Evolutionary conservation across 139 green algal genomes (phyloP), one percentile per base, ranked within the genome.

Genomic region (Ettlia oleoabundans): DNA sequence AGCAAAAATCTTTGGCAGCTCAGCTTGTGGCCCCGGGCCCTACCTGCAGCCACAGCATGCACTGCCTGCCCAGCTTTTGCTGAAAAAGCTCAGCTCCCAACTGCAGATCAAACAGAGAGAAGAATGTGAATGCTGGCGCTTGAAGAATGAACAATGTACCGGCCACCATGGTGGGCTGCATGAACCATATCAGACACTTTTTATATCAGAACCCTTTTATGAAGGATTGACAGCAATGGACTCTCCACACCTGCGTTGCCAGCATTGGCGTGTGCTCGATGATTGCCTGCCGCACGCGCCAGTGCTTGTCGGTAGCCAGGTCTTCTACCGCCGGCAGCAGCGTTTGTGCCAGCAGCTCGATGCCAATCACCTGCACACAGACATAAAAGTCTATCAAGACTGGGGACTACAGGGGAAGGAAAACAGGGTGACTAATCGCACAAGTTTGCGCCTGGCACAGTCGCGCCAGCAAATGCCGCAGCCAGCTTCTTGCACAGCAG

Each of bases 251-350:
- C 91, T 99, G 96, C 33, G 82, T 87, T 37, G 97, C 97, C 78
- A 99, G 91, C 82, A 99, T 85, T 9, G 97, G 97, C 52, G 99
- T 96, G 92, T 99, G 97, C 84, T 97, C 91, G 78, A 99, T 98
- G 85, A 99, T 98, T 19, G 97, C 97, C 71, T 99, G 88, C 58
- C 97, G 89, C 82, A 99, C 96, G 32, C 97, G 93, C 97, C 97
- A 99, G 86, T 99, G 95, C 85, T 95, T 95, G 91, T 99, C 97
- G 8, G 55, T 58, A 32, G 97, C 95, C 32, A 99, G 91, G 81
- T 98, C 96, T 83, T 98, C 93, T 63, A 99, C 97, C 0, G 97
- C 96, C 0, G 97, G 97, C 82, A 99, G 89, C 80, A 99, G 88
- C 10, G 75, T 65, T 87, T 99, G 62, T 6, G 92, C 93, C 42